Percentiles rank a stretch among this genome's conserved stretches.
Conservation (phyloP, 2,329 filamentous ascomycete species). For the Trichoderma lentiforme region DNA sequence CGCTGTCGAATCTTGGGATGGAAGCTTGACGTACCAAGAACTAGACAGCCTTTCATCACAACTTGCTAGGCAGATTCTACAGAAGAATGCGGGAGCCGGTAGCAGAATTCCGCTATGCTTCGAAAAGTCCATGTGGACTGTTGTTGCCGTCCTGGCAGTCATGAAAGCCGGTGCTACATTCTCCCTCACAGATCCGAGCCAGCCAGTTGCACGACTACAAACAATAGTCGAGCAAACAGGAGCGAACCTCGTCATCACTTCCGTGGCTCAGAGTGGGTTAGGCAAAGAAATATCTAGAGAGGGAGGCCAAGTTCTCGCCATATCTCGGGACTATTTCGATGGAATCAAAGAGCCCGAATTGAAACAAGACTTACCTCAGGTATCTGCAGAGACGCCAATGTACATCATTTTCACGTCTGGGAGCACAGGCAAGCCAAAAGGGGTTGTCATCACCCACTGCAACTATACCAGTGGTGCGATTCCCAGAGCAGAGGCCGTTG, state of each 20-base stretch:
- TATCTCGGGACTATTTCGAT: conserved; percentile 31
- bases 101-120: conserved; percentile 48
- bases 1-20: conserved; percentile 51
- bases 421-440: conserved; percentile 62
- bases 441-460: conserved; percentile 51
- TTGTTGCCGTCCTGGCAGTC: conserved; percentile 43
- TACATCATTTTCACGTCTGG: conserved; percentile 65
- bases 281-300: conserved; percentile 35
- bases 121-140: conserved; percentile 47
- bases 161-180: conserved; percentile 50
- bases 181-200: conserved; percentile 45
- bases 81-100: conserved; percentile 37
- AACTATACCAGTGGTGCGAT: conserved; percentile 46
- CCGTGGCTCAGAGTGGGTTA: conserved; percentile 36
- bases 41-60: conserved; percentile 41
- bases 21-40: conserved; percentile 44
- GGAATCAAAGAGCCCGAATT: conserved; percentile 17
- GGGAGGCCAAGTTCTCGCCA: conserved; percentile 32
- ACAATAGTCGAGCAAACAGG: conserved; percentile 44
- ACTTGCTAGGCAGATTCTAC: conserved; percentile 39
- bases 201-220: conserved; percentile 43
- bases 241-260: conserved; percentile 40
- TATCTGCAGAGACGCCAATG: conserved; percentile 43
- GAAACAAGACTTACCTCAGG: conserved; percentile 29
- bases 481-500: conserved; percentile 41